Base-by-base conservation (phyloP, 305 asterid species). In the Nicotiana rustica region DNA sequence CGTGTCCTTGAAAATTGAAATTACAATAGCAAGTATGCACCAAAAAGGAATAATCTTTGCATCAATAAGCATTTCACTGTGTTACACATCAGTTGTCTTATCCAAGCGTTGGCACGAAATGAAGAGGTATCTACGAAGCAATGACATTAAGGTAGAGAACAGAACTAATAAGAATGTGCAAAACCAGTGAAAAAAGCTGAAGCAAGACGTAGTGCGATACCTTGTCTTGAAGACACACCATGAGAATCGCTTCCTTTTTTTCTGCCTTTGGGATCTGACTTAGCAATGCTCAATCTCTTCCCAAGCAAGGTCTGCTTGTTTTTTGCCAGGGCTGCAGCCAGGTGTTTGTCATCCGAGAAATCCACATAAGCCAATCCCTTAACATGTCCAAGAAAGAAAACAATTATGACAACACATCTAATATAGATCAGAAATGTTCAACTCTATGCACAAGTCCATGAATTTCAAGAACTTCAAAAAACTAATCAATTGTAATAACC, bases 291-390 rank as follows among this genome's bases (percentile, higher is more conserved):
- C 60, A 96, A 44, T 81, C 84, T 93, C 88, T 90, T 96, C 82
- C 95, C 97, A 33, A 89, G 82, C 76, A 93, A 83, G 55, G 41
- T 88, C 69, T 91, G 88, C 85, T 83, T 92, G 87, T 91, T 94
- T 93, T 92, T 96, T 85, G 89, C 89, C 86, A 93, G 12, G 13
- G 98, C 98, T 12, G 92, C 91, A 55, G 89, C 88, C 81, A 94
- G 97, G 90, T 93, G 97, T 77, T 89, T 88, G 81, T 94, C 96
- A 77, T 96, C 94, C 3, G 88, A 86, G 90, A 96, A 94, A 86
- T 94, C 98, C 90, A 94, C 97, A 86, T 96, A 96, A 31, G 98
- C 98, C 80, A 94, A 86, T 84, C 97, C 97, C 99, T 94, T 85
- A 78, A 87, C 52, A 86, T 38, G 84, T 59, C 80, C 71, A 56